These are phyloP conservation scores for Cercospora berteroae DNA, from an alignment of 2,329 filamentous ascomycete genomes.

Conservation along the genomic window DNA sequence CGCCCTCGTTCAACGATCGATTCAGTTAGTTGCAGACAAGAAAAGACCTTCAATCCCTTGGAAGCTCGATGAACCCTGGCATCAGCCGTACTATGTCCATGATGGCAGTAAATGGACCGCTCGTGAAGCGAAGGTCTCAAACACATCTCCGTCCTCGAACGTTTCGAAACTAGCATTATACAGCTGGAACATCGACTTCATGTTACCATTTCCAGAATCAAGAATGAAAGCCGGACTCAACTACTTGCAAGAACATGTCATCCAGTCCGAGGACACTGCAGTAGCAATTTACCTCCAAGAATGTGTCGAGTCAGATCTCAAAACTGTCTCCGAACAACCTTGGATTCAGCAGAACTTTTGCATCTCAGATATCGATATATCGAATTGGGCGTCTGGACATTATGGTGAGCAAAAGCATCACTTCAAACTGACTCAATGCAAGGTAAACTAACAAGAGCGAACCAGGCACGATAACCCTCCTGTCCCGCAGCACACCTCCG, in stretches of 20 bases:
- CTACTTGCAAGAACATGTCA: conserved; percentile 36
- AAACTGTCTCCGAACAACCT: conserved; percentile 43
- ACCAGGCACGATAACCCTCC: conserved; percentile 52
- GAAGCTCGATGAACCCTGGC: conserved; percentile 26
- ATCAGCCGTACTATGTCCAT: conserved; percentile 25
- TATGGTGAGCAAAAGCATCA: conserved; percentile 38
- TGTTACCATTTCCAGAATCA: conserved; percentile 38
- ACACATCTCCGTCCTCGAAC: not conserved
- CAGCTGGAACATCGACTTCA: conserved; percentile 53
- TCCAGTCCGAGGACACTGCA: conserved; percentile 25
- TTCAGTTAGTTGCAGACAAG: conserved; percentile 22
- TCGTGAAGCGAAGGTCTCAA: not conserved
- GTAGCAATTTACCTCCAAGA: conserved; percentile 55
- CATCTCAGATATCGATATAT: conserved; percentile 48
- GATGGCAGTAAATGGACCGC: conserved; percentile 21
- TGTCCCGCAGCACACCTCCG: conserved; percentile 51
- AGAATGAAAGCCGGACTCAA: conserved; percentile 45
- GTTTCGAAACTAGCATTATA: conserved; percentile 37
- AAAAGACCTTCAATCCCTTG: conserved; percentile 24
- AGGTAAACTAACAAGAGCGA: not conserved
- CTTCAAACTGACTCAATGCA: not conserved
- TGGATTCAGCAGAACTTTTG: conserved; percentile 53
- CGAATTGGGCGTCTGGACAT: conserved; percentile 46
- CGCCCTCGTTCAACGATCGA: conserved; percentile 19
- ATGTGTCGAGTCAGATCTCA: conserved; percentile 49